A percentile compares a stretch with the other conserved stretches of the same genome.
Evolutionary conservation across 345 rosid species (phyloP).

Genomic region (Anacardium occidentale): DNA sequence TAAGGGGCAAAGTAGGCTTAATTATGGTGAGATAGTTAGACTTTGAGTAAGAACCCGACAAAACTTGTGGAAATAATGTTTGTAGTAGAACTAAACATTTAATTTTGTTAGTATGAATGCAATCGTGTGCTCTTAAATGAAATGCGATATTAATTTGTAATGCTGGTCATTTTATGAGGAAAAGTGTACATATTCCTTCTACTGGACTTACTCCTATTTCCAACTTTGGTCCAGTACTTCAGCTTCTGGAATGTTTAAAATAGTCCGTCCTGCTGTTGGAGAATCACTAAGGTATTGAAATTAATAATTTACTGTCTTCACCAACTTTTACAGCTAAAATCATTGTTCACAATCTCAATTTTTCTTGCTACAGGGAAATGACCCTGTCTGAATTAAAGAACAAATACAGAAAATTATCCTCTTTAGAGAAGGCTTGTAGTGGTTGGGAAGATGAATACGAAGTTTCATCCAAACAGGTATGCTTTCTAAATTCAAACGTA

Average conservation of each 20-base stretch:
- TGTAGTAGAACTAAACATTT: neutral
- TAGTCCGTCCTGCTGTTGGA: conserved; percentile 91
- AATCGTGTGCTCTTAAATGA: neutral
- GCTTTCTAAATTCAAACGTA: neutral
- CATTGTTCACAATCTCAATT: conserved; percentile 1
- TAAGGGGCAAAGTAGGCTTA: neutral
- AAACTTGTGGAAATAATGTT: neutral
- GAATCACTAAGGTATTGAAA: conserved; percentile 75
- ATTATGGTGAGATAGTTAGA: neutral
- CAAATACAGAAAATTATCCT: conserved; percentile 73
- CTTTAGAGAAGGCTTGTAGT: conserved; percentile 65
- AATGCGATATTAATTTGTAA: conserved; percentile 4
- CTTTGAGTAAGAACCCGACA: neutral
- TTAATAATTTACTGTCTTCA: conserved; percentile 12
- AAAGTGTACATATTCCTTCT: neutral
- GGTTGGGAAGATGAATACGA: conserved; percentile 99
- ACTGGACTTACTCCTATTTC: neutral
- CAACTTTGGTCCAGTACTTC: conserved; percentile 54
- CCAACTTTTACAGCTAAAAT: conserved; percentile 12
- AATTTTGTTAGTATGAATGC: neutral
- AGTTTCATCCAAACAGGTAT: conserved; percentile 91
- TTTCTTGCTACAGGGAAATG: conserved; percentile 68
- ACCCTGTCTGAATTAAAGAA: conserved; percentile 68
- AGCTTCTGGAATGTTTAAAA: conserved; percentile 79
- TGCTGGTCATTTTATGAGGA: neutral